phyloP scores from a whole-genome alignment of 148 eudicot genomes.

The Agrostemma githago region DNA sequence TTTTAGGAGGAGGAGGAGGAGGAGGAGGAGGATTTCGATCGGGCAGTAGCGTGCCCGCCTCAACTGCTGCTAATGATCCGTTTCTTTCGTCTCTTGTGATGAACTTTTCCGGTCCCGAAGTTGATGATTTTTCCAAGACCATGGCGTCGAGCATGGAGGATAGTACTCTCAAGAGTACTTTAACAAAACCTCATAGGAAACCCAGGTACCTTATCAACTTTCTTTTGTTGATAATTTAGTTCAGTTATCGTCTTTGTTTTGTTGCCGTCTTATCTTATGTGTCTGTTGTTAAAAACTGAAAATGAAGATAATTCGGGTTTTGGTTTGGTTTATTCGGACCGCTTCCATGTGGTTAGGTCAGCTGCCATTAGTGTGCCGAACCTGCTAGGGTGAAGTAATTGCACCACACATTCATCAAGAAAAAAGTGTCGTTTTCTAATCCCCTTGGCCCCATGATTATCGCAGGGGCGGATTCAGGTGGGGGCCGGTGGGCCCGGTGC shows the following conservation, averaged over 20 bases:
- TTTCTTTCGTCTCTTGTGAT: constrained; percentile 68
- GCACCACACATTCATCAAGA: neutral
- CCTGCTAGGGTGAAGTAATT: neutral
- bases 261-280: neutral
- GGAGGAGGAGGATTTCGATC: constrained; percentile 68
- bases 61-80: constrained; percentile 49
- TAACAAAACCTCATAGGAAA: constrained; percentile 54
- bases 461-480: neutral
- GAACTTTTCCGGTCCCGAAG: constrained; percentile 59
- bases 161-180: constrained; percentile 32
- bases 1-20: constrained; percentile 73
- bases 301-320: neutral
- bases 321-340: neutral
- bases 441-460: neutral
- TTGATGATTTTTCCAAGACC: constrained; percentile 69
- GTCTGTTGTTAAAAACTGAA: neutral
- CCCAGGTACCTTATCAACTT: constrained; percentile 49
- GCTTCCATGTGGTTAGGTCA: too few relatives aligned
- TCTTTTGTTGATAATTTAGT: neutral
- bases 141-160: constrained; percentile 55
- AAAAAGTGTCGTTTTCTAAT: neutral
- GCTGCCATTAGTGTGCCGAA: neutral
- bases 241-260: neutral
- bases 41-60: constrained; percentile 26
- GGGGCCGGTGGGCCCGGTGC: too few relatives aligned